Evolutionary conservation across 495 filamentous ascomycete genomes (phyloP), one percentile per base, ranked within the genome.

Genomic region (Tuber umbilicatum): DNA sequence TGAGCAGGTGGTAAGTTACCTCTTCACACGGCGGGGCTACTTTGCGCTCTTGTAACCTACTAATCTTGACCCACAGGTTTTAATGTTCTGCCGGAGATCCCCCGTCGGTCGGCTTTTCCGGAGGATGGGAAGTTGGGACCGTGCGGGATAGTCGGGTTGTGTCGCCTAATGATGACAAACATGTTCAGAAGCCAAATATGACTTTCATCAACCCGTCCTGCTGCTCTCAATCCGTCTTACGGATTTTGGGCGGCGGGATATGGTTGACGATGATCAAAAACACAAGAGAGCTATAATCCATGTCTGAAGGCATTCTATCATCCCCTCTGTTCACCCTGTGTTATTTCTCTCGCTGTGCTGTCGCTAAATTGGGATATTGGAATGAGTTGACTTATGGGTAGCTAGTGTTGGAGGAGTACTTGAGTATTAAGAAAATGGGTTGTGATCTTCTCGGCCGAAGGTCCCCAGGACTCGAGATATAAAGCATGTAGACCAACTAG

Each of bases 131-230:
- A 17, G 19, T 5, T 31, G 5, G 55, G 27, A 64, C 27, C 35
- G 14, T 27, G 55, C 55, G 55, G 55, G 27, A 64, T 64, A 31
- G 55, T 31, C 55, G 55, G 27, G 55, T 35, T 64, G 55, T 64
- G 27, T 64, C 55, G 55, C 55, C 55, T 64, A 17, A 64, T 64
- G 55, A 64, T 64, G 55, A 64, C 55, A 35, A 64, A 35, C 12
- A 19, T 64, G 27, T 64, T 64, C 55, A 64, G 35, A 64, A 64
- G 55, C 55, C 55, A 64, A 64, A 64, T 64, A 64, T 64, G 55
- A 64, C 55, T 60, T 27, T 64, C 55, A 64, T 64, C 55, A 64
- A 35, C 55, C 55, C 17, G 55, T 5, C 27, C 55, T 17, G 14
- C 31, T 64, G 55, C 55, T 31, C 55, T 31, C 5, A 31, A 14